A percentile compares a stretch with the other conserved stretches of the same genome.
Conservation (phyloP, 192 early-diverging fungal species). For the Pilobolus umbonatus region DNA sequence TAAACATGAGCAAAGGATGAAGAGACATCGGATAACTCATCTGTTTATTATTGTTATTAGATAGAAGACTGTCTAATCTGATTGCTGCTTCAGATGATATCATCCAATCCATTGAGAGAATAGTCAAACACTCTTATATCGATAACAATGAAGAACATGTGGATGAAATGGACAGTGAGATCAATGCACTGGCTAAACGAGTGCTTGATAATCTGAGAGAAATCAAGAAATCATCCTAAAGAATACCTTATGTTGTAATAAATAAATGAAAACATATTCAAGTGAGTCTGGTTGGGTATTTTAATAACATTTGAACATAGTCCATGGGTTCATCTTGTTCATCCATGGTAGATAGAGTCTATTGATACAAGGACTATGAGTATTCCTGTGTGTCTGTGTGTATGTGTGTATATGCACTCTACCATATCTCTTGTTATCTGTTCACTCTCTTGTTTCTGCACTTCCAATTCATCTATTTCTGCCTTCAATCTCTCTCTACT, state of each 20-base stretch:
- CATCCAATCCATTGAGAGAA: conserved; percentile 5
- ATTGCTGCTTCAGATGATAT: conserved; percentile 17
- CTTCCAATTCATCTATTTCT: no score
- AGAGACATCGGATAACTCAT: background rate
- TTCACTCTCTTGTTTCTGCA: no score
- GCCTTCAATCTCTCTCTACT: no score
- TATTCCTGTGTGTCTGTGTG: no score
- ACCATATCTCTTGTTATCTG: no score
- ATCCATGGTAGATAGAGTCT: no score
- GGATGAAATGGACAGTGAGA: conserved; percentile 34
- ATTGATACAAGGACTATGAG: no score
- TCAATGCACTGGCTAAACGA: conserved; percentile 25
- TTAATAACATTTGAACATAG: no score
- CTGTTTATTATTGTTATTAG: background rate
- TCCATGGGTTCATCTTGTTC: no score
- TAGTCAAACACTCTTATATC: background rate
- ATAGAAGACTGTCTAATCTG: conserved; percentile 1
- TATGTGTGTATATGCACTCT: no score
- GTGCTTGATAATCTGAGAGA: conserved; percentile 10
- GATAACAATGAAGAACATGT: conserved; percentile 10
- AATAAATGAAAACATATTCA: background rate
- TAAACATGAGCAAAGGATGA: conserved; percentile 5
- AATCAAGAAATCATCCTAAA: background rate
- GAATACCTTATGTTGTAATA: background rate
- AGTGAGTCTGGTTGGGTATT: no score